Percentiles rank a stretch among this genome's conserved stretches.
phyloP scores from a whole-genome alignment of 768 basidiomycete species.

The Lentinula guzmanii region DNA sequence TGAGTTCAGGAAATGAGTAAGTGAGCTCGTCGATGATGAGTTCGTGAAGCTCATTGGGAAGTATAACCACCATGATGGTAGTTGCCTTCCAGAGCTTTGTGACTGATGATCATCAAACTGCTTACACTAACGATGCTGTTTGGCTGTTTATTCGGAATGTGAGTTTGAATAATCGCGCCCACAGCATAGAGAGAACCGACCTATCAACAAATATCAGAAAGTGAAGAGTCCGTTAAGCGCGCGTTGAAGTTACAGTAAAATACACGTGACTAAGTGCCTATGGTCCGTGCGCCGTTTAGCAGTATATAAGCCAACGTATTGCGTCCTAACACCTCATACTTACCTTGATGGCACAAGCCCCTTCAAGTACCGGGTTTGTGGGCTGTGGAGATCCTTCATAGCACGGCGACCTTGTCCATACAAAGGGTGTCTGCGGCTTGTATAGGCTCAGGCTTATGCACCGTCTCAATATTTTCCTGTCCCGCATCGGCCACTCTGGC shows the following conservation, averaged over 20 bases:
- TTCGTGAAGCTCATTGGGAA: constrained; percentile 1
- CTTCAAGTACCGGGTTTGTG: constrained; percentile 6
- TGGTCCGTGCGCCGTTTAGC: not conserved
- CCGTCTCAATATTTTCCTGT: constrained; percentile 8
- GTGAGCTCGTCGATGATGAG: constrained; percentile 2
- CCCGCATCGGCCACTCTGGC: constrained; percentile 7
- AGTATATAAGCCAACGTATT: not conserved
- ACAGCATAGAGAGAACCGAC: too few relatives aligned
- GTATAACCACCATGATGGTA: not conserved
- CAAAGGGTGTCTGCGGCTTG: constrained; percentile 7
- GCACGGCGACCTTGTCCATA: constrained; percentile 3
- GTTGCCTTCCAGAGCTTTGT: not conserved
- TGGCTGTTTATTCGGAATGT: too few relatives aligned
- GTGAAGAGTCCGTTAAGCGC: not conserved
- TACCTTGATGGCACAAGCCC: constrained; percentile 9
- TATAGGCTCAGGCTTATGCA: constrained; percentile 8
- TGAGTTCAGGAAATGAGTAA: not conserved
- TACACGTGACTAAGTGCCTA: not conserved
- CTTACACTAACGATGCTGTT: too few relatives aligned
- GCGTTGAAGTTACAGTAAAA: not conserved
- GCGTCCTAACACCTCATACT: not conserved
- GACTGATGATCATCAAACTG: not conserved
- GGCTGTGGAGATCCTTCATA: constrained; percentile 7
- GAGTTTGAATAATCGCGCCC: too few relatives aligned
- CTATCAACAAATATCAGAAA: too few relatives aligned